Base-by-base conservation (phyloP, 2,329 filamentous ascomycete species). In the Aspergillus unguis region DNA sequence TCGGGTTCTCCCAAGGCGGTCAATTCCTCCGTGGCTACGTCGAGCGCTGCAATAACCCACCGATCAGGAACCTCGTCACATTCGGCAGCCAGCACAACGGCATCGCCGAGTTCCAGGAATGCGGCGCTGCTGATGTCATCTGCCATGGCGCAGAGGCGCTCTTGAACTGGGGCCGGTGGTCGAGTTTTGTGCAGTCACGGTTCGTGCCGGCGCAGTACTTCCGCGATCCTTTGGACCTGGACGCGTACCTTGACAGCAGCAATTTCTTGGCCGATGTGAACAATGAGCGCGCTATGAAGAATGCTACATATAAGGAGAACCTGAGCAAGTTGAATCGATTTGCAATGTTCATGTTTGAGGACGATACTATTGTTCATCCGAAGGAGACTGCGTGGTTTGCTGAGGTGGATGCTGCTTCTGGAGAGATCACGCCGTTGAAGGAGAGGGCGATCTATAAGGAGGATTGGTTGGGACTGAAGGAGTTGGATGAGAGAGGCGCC, bases 121-220 rank as follows among this genome's bases (percentile, higher is more conserved):
- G 94, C 75, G 79, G 76, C 11, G 47, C 62, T 25, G 80, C 77
- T 5, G 92, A 99, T 72, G 88, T 86, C 78, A 68, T 96, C 3
- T 99, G 94, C 75, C 85, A 85, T 56, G 85, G 84, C 27, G 90
- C 90, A 42, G 87, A 92, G 74, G 85, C 84, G 0, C 75, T 96
- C 40, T 77, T 99, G 48, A 83, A 85, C 54, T 83, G 83, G 40
- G 92, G 92, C 64, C 90, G 88, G 2, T 99, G 91, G 90, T 84
- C 83, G 36, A 67, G 72, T 27, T 87, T 87, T 62, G 88, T 94
- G 5, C 94, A 97, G 77, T 78, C 77, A 47, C 82, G 83, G 17
- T 79, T 97, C 6, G 89, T 99, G 3, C 94, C 94, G 0, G 92
- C 94, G 31, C 94, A 99, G 76, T 99, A 99, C 77, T 97, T 87